Percentiles rank a stretch among this genome's conserved stretches.
phyloP scores from a whole-genome alignment of 352 stramenopile species.

The Elongisporangium undulatum region DNA sequence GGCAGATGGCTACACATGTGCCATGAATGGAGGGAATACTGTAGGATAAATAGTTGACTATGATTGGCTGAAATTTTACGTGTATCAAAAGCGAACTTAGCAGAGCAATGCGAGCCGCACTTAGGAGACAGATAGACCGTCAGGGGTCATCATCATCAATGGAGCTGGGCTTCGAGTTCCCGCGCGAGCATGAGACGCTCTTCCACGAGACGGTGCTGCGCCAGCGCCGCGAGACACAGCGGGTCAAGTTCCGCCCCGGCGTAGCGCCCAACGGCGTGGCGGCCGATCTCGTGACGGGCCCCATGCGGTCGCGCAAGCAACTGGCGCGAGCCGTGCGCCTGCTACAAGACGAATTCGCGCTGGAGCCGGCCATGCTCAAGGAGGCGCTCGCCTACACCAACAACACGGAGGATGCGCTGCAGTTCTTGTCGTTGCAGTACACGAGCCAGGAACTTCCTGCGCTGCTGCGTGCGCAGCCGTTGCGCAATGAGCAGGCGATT shows the following conservation, averaged over 20 bases:
- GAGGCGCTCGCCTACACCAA: slow-evolving; percentile 61
- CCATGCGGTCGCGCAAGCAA: slow-evolving; percentile 47
- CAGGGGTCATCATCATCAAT: background rate
- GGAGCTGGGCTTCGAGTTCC: slow-evolving; percentile 55
- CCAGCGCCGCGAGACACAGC: slow-evolving; percentile 20
- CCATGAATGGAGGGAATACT: too few species aligned
- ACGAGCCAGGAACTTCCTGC: slow-evolving; percentile 49
- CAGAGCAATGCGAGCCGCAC: too few species aligned
- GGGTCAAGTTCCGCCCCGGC: slow-evolving; percentile 42
- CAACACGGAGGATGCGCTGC: slow-evolving; percentile 59
- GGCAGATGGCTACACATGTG: too few species aligned
- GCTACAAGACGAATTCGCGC: slow-evolving; percentile 49
- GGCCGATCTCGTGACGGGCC: slow-evolving; percentile 32
- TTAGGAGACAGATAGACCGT: background rate
- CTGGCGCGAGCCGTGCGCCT: slow-evolving; percentile 36
- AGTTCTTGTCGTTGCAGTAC: slow-evolving; percentile 54
- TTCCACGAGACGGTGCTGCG: slow-evolving; percentile 39
- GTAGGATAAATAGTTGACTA: too few species aligned
- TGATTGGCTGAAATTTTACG: too few species aligned
- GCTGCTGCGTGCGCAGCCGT: slow-evolving; percentile 29
- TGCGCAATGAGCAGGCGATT: background rate
- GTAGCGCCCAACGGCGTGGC: slow-evolving; percentile 21
- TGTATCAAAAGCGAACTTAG: too few species aligned
- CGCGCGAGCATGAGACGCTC: slow-evolving; percentile 38
- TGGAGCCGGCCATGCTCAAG: slow-evolving; percentile 16